A percentile compares a stretch with the other conserved stretches of the same genome.
phyloP scores from a whole-genome alignment of 352 stramenopile genomes.

The Globisporangium camurandrum region DNA sequence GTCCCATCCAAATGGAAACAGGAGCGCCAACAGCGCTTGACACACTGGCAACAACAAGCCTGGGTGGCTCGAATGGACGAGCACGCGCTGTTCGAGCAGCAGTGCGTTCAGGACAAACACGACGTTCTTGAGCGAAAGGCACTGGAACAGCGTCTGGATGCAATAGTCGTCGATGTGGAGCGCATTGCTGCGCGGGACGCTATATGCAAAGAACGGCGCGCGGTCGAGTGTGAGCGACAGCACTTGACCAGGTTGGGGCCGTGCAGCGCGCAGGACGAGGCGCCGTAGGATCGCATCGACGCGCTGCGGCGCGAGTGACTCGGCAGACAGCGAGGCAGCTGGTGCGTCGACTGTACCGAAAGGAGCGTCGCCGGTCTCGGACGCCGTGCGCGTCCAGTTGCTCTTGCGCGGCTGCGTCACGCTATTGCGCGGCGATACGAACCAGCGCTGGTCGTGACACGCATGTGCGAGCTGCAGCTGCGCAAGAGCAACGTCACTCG shows the following conservation, averaged over 20 bases:
- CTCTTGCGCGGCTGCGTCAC: too few species aligned
- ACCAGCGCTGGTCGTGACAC: too few species aligned
- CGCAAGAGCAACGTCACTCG: too few species aligned
- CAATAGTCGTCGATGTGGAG: slow-evolving; percentile 66
- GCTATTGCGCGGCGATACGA: too few species aligned
- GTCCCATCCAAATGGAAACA: slow-evolving; percentile 82
- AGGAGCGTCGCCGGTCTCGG: too few species aligned
- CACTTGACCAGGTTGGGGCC: slow-evolving; percentile 21
- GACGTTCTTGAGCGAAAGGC: slow-evolving; percentile 72
- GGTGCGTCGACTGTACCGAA: too few species aligned
- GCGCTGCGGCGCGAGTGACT: too few species aligned
- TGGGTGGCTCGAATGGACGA: slow-evolving; percentile 72
- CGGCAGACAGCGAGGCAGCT: too few species aligned
- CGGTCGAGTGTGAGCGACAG: slow-evolving; percentile 32
- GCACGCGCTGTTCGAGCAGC: slow-evolving; percentile 74
- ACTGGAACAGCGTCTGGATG: slow-evolving; percentile 78
- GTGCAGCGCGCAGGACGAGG: slow-evolving; percentile 22
- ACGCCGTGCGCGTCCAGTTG: too few species aligned
- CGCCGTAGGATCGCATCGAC: slow-evolving; percentile 19
- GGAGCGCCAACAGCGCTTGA: slow-evolving; percentile 65
- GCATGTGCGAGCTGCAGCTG: too few species aligned
- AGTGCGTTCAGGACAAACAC: slow-evolving; percentile 77
- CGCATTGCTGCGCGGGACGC: slow-evolving; percentile 53
- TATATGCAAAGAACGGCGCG: slow-evolving; percentile 43
- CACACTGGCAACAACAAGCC: slow-evolving; percentile 68